Evolutionary conservation across 257 asterid species (phyloP), one percentile per base, ranked within the genome.

Genomic region (Capsicum pubescens): DNA sequence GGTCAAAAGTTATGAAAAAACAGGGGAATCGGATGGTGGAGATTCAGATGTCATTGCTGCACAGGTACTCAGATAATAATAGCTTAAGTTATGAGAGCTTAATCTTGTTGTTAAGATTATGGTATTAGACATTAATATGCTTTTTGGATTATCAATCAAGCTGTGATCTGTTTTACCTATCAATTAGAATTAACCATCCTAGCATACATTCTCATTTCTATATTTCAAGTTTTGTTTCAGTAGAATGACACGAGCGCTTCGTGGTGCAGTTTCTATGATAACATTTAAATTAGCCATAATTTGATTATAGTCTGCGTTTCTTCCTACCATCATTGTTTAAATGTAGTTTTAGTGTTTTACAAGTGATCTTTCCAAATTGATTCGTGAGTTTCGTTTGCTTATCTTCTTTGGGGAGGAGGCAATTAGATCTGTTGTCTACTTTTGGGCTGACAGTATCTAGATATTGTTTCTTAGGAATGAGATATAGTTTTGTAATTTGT

Each of bases 21-120:
- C 87, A 3, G 93, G 93, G 54, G 94, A 89, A 32, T 14, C 84
- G 7, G 98, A 91, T 69, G 92, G 89, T 58, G 92, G 88, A 50
- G 80, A 89, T 56, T 87, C 93, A 50, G 98, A 94, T 80, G 91
- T 89, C 64, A 78, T 92, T 72, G 93, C 92, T 61, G 70, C 91
- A 77, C 98, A 95, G 97, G 99, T 94, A 87, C 5, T 2, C 48
- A 50, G 7, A 69, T 69, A 69, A 69, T 42, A 0, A n/a, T 52
- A 67, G 42, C 17, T 35, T 55, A 35, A 56, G 39, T 57, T 79
- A 14, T 19, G 57, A 35, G 14, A 17, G 61, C 66, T 61, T 26
- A 50, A 71, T 61, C 26, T 54, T 15, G 71, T 66, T n/a, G 13
- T 67, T 52, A 35, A 46, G 54, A 26, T 56, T 19, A 46, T 78